phyloP scores from a whole-genome alignment of 257 asterid genomes.

The Salvia splendens region DNA sequence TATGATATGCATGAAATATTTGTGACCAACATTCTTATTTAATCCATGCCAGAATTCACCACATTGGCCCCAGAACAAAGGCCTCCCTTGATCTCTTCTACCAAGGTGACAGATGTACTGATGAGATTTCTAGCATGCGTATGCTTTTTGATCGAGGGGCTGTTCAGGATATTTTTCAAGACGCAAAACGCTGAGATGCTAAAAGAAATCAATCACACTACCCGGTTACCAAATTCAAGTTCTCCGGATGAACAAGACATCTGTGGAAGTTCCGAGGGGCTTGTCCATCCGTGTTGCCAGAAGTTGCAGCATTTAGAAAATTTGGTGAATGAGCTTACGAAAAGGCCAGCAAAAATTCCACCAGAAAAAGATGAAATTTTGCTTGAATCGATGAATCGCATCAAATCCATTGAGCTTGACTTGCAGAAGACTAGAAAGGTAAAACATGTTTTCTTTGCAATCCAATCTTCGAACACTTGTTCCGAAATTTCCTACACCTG shows the following conservation, averaged over 20 bases:
- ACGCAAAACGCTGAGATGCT: constrained; percentile 32
- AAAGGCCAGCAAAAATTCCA: constrained; percentile 80
- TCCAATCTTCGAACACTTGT: neutral
- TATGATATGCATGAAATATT: neutral
- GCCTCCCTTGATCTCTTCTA: constrained; percentile 36
- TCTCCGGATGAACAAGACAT: constrained; percentile 38
- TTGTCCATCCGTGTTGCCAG: constrained; percentile 74
- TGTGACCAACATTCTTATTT: constrained; percentile 25
- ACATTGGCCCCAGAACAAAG: constrained; percentile 38
- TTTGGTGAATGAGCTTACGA: constrained; percentile 63
- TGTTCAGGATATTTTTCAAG: constrained; percentile 45
- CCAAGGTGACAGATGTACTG: constrained; percentile 37
- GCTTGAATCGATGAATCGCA: constrained; percentile 83
- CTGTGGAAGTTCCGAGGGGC: constrained; percentile 41
- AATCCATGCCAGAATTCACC: constrained; percentile 44
- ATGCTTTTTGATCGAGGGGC: constrained; percentile 40
- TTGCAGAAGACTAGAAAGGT: constrained; percentile 86
- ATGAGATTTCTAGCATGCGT: constrained; percentile 59
- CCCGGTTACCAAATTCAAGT: constrained; percentile 36
- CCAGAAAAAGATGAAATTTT: constrained; percentile 81
- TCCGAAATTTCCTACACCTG: constrained; percentile 9
- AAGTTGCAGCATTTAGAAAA: constrained; percentile 82
- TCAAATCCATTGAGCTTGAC: constrained; percentile 81
- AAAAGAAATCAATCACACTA: constrained; percentile 35
- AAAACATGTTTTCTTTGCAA: constrained; percentile 24